Percentiles rank a stretch among this genome's conserved stretches.
phyloP scores from a whole-genome alignment of 139 green algal genomes.

The Tetraselmis striata region DNA sequence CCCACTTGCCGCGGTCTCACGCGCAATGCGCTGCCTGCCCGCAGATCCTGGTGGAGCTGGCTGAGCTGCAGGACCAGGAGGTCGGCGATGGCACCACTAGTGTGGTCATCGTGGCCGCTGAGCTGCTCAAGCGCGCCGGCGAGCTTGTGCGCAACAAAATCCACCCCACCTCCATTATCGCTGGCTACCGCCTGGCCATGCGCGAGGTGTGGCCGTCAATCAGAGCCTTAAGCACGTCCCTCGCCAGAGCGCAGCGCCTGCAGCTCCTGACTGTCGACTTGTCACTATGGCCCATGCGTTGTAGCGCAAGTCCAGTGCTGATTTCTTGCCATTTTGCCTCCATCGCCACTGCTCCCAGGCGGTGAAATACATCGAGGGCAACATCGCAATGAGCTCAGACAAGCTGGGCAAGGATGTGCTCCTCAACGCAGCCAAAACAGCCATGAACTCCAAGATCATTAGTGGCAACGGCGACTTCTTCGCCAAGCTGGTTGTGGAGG shows the following conservation, averaged over 20 bases:
- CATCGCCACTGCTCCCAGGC: too few relatives aligned
- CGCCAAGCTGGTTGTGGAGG: constrained; percentile 78
- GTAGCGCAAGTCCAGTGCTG: too few relatives aligned
- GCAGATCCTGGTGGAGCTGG: constrained; percentile 98
- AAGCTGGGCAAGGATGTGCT: constrained; percentile 77
- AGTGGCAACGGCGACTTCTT: constrained; percentile 85
- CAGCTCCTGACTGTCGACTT: neutral
- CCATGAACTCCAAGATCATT: constrained; percentile 93
- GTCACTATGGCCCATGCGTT: neutral
- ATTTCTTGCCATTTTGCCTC: too few relatives aligned
- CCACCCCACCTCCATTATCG: constrained; percentile 97
- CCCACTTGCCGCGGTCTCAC: too few relatives aligned
- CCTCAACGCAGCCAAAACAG: constrained; percentile 80
- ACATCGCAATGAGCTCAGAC: constrained; percentile 69
- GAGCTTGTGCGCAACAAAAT: constrained; percentile 92
- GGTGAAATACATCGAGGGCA: constrained; percentile 86
- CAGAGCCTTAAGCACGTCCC: neutral
- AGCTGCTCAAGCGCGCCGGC: constrained; percentile 93
- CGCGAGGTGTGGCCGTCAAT: constrained; percentile 67
- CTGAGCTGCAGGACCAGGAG: constrained; percentile 95
- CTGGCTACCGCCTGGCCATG: constrained; percentile 92
- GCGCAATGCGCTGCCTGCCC: neutral
- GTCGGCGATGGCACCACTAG: constrained; percentile 97
- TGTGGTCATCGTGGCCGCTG: constrained; percentile 95
- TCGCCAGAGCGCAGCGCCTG: too few relatives aligned